phyloP scores from a whole-genome alignment of 306 rosid genomes.

The Pachyrhizus erosus region DNA sequence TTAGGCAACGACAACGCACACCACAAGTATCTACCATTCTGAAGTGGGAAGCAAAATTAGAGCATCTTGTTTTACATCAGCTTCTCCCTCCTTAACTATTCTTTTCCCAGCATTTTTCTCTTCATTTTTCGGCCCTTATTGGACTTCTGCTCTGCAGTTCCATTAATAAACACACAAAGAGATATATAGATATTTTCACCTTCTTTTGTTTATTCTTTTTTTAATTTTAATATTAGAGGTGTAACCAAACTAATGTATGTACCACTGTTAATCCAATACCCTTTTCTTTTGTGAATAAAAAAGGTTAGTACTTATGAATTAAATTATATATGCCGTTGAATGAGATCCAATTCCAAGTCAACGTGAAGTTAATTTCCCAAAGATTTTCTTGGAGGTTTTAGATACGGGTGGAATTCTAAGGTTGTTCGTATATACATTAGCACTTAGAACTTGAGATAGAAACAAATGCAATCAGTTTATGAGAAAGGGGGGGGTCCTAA shows the following conservation, averaged over 20 bases:
- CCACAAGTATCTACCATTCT: background rate
- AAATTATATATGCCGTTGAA: too few relatives aligned
- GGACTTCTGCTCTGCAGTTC: background rate
- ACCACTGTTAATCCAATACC: background rate
- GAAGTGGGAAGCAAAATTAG: background rate
- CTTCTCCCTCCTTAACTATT: slow-evolving; percentile 6
- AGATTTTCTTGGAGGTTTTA: background rate
- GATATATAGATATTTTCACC: background rate
- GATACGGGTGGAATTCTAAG: too few relatives aligned
- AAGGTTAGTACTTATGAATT: too few relatives aligned
- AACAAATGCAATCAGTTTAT: background rate
- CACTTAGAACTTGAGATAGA: background rate
- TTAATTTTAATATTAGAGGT: too few relatives aligned
- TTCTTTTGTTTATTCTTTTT: too few relatives aligned
- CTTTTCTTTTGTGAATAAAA: background rate
- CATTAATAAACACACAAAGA: background rate
- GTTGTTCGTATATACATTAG: background rate
- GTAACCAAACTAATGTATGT: too few relatives aligned
- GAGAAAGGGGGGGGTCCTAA: background rate
- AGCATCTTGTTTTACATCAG: background rate
- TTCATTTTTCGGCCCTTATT: background rate
- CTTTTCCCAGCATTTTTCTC: background rate
- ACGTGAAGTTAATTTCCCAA: background rate
- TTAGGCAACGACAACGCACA: too few relatives aligned
- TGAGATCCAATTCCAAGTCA: background rate